These are phyloP conservation scores for Phoma sp. DNA, from an alignment of 2,329 filamentous ascomycete species.

Conservation along the genomic window DNA sequence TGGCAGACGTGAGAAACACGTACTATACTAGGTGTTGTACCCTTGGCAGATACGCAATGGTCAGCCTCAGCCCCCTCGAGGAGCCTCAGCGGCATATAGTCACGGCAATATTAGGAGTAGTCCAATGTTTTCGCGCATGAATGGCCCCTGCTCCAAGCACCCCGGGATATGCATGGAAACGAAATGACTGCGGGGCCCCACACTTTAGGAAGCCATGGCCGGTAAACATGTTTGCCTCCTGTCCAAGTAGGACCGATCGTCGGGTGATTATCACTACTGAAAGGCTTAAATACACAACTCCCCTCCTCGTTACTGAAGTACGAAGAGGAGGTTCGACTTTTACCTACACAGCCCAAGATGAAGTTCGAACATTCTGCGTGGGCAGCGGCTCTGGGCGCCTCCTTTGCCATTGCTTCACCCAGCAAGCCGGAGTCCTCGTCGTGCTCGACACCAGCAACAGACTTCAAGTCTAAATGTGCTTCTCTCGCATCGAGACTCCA, in stretches of 20 bases:
- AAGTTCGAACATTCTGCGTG: constrained; percentile 22
- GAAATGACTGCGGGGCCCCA: neutral
- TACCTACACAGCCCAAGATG: constrained; percentile 18
- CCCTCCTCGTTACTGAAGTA: neutral
- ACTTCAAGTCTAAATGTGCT: constrained; percentile 33
- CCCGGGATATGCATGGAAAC: neutral
- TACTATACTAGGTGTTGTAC: too few species aligned
- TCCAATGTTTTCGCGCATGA: neutral
- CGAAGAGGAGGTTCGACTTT: neutral
- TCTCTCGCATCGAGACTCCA: constrained; percentile 39
- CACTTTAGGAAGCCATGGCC: neutral
- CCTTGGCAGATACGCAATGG: neutral
- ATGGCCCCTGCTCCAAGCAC: neutral
- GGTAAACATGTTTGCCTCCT: neutral
- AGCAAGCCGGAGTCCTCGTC: neutral
- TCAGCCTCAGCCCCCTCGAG: constrained; percentile 1
- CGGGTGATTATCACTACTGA: neutral
- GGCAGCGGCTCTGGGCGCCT: constrained; percentile 18
- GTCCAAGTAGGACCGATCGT: neutral
- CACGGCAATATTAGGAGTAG: neutral
- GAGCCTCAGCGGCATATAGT: neutral
- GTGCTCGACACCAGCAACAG: constrained; percentile 4
- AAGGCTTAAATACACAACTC: constrained; percentile 1
- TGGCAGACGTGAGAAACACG: too few species aligned
- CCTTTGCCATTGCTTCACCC: neutral